These are phyloP conservation scores for Pichia gijzeniarum DNA, from an alignment of 805 yeast genomes.

Conservation along the genomic window DNA sequence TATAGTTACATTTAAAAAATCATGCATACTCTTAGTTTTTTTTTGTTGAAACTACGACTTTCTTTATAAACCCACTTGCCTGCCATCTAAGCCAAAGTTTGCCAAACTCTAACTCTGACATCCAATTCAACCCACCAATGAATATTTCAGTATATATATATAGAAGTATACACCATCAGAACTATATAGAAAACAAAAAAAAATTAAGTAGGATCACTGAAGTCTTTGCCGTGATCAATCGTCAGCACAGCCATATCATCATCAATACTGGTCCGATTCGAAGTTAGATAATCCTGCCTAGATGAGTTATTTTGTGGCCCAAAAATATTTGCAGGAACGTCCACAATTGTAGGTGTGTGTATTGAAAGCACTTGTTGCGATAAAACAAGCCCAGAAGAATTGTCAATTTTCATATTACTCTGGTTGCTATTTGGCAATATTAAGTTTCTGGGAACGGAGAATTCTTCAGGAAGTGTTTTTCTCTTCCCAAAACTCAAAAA, in stretches of 20 bases:
- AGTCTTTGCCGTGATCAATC: too few species aligned
- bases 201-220: neutral
- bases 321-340: slow-evolving; percentile 14
- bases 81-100: too few species aligned
- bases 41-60: too few species aligned
- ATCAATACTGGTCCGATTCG: neutral
- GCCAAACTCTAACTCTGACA: too few species aligned
- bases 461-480: neutral
- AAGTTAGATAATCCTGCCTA: neutral
- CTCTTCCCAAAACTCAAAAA: slow-evolving; percentile 10
- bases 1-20: too few species aligned
- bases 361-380: neutral
- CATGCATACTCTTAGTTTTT: too few species aligned
- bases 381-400: slow-evolving; percentile 1
- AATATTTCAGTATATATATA: too few species aligned
- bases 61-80: too few species aligned
- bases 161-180: too few species aligned
- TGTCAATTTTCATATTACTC: neutral
- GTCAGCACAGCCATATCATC: slow-evolving; percentile 11
- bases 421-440: neutral
- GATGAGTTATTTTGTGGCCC: slow-evolving; percentile 1
- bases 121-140: too few species aligned
- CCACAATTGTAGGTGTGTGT: slow-evolving; percentile 11
- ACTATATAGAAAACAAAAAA: too few species aligned
- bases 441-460: too few species aligned